These are phyloP conservation scores for Taiwanofungus camphoratus DNA, from an alignment of 1,284 basidiomycete species.

Conservation along the genomic window DNA sequence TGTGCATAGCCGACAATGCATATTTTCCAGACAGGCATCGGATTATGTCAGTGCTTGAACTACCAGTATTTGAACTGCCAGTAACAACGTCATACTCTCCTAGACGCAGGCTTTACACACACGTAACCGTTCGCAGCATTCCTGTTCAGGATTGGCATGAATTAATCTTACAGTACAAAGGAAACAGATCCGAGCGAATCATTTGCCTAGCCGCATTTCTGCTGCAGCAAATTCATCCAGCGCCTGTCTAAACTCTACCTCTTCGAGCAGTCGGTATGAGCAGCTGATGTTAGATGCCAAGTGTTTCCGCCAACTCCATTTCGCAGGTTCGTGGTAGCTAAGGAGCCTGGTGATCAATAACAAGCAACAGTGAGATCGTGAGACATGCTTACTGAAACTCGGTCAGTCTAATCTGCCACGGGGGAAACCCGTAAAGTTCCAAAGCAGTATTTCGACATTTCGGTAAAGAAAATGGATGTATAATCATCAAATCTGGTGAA, in stretches of 20 bases:
- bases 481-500: constrained; percentile 70
- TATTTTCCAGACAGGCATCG: too few species aligned
- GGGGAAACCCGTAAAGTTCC: constrained; percentile 69
- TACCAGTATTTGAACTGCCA: too few species aligned
- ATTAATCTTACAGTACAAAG: too few species aligned
- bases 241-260: constrained; percentile 55
- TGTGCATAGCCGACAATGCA: too few species aligned
- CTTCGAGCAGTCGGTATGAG: constrained; percentile 33
- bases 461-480: constrained; percentile 47
- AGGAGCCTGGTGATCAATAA: too few species aligned
- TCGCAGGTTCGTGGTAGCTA: too few species aligned
- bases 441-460: constrained; percentile 37
- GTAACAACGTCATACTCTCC: too few species aligned
- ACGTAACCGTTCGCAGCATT: too few species aligned
- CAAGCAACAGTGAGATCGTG: background rate
- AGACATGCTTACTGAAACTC: constrained; percentile 62
- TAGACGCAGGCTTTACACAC: too few species aligned
- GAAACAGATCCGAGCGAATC: too few species aligned
- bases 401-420: constrained; percentile 72
- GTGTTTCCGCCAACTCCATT: constrained; percentile 11
- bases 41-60: too few species aligned
- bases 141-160: too few species aligned
- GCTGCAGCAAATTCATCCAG: constrained; percentile 64
- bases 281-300: background rate
- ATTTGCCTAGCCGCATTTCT: constrained; percentile 72